Evolutionary conservation across 176 grass and related monocot species (phyloP).

Genomic region (Lolium perenne): DNA sequence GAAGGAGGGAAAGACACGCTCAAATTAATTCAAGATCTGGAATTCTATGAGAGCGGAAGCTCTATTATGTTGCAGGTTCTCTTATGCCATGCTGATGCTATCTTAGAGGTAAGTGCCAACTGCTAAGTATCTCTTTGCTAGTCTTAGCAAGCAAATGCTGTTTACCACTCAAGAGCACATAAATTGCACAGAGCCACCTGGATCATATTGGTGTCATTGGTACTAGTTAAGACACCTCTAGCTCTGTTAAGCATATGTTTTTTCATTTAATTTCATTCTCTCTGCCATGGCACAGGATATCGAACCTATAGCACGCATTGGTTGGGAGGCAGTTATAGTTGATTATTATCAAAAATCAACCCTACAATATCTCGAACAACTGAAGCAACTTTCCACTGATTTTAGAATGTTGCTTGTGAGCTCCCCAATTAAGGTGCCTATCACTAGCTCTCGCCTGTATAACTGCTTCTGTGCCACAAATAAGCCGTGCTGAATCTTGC

Average conservation of each 20-base stretch:
- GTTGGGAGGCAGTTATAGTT: slow-evolving; percentile 81
- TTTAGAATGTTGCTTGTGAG: slow-evolving; percentile 80
- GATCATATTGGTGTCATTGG: background rate
- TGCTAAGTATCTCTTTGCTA: slow-evolving; percentile 29
- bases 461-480: slow-evolving; percentile 34
- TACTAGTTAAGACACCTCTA: slow-evolving; percentile 26
- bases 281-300: slow-evolving; percentile 62
- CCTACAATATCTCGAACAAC: slow-evolving; percentile 57
- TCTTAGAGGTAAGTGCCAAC: slow-evolving; percentile 65
- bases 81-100: slow-evolving; percentile 67
- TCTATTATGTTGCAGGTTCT: slow-evolving; percentile 77
- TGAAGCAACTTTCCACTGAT: slow-evolving; percentile 66
- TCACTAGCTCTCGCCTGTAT: slow-evolving; percentile 22
- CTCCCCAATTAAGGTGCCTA: slow-evolving; percentile 62
- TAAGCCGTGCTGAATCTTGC: slow-evolving; percentile 40
- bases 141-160: slow-evolving; percentile 13
- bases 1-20: slow-evolving; percentile 58
- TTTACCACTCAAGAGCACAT: slow-evolving; percentile 12
- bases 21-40: slow-evolving; percentile 60
- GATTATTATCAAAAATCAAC: slow-evolving; percentile 69
- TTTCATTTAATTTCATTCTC: slow-evolving; percentile 14
- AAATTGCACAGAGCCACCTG: background rate
- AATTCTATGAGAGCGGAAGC: slow-evolving; percentile 61
- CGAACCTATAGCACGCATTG: slow-evolving; percentile 56
- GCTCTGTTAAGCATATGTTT: background rate